These are phyloP conservation scores for Hagleromyces aurorensis DNA, from an alignment of 805 yeast genomes.

Conservation along the genomic window DNA sequence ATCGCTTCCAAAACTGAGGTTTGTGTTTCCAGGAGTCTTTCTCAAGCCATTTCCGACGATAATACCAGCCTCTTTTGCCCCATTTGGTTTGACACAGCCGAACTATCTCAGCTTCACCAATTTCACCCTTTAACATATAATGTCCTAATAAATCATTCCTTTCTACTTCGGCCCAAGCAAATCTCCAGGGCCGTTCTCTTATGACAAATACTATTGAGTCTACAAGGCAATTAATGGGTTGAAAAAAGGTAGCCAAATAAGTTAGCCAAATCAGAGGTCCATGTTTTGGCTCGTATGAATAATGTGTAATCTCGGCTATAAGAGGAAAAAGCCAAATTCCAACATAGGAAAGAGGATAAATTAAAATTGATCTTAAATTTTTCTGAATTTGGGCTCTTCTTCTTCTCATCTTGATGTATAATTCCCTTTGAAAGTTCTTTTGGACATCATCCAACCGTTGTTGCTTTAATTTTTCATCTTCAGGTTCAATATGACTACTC, in stretches of 20 bases:
- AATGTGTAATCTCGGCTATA: constrained; percentile 52
- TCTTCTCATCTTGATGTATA: constrained; percentile 50
- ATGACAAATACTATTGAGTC: constrained; percentile 69
- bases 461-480: constrained; percentile 6
- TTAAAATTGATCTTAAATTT: constrained; percentile 71
- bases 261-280: constrained; percentile 57
- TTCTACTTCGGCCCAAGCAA: constrained; percentile 30
- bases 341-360: constrained; percentile 78
- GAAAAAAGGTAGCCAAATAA: constrained; percentile 64
- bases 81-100: constrained; percentile 17
- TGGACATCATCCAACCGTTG: constrained; percentile 11
- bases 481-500: neutral
- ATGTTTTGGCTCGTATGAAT: constrained; percentile 38
- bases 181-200: constrained; percentile 74
- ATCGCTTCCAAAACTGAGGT: constrained; percentile 18
- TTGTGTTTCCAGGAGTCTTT: constrained; percentile 26
- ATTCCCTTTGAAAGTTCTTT: constrained; percentile 47
- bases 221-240: constrained; percentile 72
- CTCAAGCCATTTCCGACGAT: constrained; percentile 21
- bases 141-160: constrained; percentile 15
- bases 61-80: constrained; percentile 30
- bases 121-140: constrained; percentile 20
- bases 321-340: constrained; percentile 79
- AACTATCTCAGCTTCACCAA: constrained; percentile 20
- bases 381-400: constrained; percentile 61